A percentile compares a stretch with the other conserved stretches of the same genome.
These are phyloP conservation scores for Tausonia pullulans DNA, from an alignment of 1,284 basidiomycete genomes.

Conservation along the genomic window DNA sequence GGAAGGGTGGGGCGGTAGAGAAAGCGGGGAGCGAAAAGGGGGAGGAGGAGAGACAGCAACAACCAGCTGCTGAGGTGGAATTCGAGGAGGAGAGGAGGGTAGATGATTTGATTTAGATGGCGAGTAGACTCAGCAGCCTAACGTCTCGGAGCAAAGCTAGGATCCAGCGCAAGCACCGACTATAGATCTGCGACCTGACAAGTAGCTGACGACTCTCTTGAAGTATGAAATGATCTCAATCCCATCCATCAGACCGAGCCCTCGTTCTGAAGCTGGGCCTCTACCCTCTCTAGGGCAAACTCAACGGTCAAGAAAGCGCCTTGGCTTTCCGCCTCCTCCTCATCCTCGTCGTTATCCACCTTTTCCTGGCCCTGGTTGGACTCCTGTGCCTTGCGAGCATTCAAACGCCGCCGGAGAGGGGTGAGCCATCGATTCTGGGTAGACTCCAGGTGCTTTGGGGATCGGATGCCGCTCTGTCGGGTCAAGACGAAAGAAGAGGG, in stretches of 20 bases:
- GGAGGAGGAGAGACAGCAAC: background rate
- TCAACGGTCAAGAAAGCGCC: conserved; percentile 9
- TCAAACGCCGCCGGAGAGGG: background rate
- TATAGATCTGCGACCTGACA: too few relatives aligned
- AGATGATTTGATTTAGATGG: too few relatives aligned
- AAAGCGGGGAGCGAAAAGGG: background rate
- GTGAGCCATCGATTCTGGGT: background rate
- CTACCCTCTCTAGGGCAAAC: conserved; percentile 12
- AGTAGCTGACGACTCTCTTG: too few relatives aligned
- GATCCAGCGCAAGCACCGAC: too few relatives aligned
- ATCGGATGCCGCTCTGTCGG: conserved; percentile 3
- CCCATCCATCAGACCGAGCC: too few relatives aligned
- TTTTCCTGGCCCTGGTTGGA: background rate
- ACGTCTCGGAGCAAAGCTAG: too few relatives aligned
- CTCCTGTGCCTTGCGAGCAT: background rate
- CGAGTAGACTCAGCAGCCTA: too few relatives aligned
- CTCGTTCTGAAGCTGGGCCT: conserved; percentile 8
- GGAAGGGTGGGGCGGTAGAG: conserved; percentile 3
- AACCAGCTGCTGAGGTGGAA: conserved; percentile 4
- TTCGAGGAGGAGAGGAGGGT: background rate
- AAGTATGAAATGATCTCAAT: too few relatives aligned
- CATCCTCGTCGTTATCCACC: background rate
- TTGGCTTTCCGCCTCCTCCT: conserved; percentile 1
- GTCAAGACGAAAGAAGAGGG: background rate
- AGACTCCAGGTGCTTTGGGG: background rate